Conservation (phyloP, 1,139 yeast species). For the Pichia sp. region DNA sequence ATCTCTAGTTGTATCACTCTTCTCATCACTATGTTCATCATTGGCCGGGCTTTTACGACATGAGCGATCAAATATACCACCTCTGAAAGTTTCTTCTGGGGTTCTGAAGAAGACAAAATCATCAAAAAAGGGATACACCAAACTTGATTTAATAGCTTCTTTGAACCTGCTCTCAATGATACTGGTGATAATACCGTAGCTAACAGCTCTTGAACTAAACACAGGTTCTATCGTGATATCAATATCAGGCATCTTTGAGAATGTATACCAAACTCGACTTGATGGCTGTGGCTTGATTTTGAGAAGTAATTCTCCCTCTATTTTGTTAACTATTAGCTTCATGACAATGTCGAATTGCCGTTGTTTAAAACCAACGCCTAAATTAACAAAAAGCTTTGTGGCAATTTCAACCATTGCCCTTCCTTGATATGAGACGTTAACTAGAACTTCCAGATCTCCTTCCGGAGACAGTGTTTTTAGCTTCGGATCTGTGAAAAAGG, state of each 20-base stretch:
- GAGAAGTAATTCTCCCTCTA: slow-evolving; percentile 71
- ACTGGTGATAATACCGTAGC: slow-evolving; percentile 73
- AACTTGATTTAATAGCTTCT: slow-evolving; percentile 72
- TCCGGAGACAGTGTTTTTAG: slow-evolving; percentile 71
- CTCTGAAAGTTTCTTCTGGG: slow-evolving; percentile 64
- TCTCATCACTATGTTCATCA: background rate
- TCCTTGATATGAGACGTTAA: slow-evolving; percentile 68
- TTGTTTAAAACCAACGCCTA: slow-evolving; percentile 74
- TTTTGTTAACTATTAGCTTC: slow-evolving; percentile 60
- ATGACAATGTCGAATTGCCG: slow-evolving; percentile 74
- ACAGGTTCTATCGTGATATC: slow-evolving; percentile 80
- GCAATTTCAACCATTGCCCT: slow-evolving; percentile 69
- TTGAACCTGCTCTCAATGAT: slow-evolving; percentile 73
- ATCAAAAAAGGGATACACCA: slow-evolving; percentile 86
- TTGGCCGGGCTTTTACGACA: background rate
- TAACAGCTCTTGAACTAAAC: slow-evolving; percentile 76
- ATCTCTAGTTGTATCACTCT: background rate
- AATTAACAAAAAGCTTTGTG: slow-evolving; percentile 68
- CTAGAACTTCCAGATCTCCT: slow-evolving; percentile 64
- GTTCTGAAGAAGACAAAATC: slow-evolving; percentile 74
- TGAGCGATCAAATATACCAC: slow-evolving; percentile 80
- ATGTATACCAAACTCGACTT: slow-evolving; percentile 84
- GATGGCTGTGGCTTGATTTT: slow-evolving; percentile 87
- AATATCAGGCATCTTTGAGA: slow-evolving; percentile 75
- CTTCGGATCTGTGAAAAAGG: slow-evolving; percentile 70